These are phyloP conservation scores for Citrullus mucosospermus DNA, from an alignment of 306 rosid species.

Conservation along the genomic window DNA sequence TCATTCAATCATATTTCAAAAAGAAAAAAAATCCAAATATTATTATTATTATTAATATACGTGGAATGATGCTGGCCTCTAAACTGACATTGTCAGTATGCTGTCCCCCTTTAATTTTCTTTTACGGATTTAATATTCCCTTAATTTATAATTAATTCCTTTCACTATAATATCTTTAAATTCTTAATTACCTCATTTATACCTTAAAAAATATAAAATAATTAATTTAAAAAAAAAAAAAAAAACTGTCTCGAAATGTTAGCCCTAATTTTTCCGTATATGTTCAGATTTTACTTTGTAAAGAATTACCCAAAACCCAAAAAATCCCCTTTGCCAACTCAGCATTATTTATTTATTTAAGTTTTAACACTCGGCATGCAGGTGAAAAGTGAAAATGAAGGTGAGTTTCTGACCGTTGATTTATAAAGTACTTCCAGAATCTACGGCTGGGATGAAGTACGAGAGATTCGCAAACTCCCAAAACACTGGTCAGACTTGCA, in stretches of 20 bases:
- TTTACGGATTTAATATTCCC: neutral
- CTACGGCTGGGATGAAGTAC: neutral
- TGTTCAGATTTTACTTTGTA: neutral
- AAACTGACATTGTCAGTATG: neutral
- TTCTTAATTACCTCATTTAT: neutral
- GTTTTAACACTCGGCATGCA: neutral
- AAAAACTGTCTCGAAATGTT: neutral
- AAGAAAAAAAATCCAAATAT: neutral
- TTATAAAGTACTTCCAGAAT: neutral
- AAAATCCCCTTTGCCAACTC: slow-evolving; percentile 4
- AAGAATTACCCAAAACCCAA: slow-evolving; percentile 1
- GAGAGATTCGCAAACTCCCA: neutral
- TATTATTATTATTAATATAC: neutral
- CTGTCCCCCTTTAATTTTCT: neutral
- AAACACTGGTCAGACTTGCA: neutral
- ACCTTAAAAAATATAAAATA: neutral
- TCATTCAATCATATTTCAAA: neutral
- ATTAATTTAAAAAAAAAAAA: neutral
- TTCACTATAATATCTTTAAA: neutral
- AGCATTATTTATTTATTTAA: neutral
- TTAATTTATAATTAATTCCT: neutral
- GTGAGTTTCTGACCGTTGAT: neutral
- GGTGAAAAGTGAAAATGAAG: slow-evolving; percentile 7
- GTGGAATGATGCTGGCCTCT: neutral
- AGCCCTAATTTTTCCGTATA: neutral